Evolutionary conservation across 2,329 filamentous ascomycete species (phyloP).

Genomic region (Aspergillus clavatus): DNA sequence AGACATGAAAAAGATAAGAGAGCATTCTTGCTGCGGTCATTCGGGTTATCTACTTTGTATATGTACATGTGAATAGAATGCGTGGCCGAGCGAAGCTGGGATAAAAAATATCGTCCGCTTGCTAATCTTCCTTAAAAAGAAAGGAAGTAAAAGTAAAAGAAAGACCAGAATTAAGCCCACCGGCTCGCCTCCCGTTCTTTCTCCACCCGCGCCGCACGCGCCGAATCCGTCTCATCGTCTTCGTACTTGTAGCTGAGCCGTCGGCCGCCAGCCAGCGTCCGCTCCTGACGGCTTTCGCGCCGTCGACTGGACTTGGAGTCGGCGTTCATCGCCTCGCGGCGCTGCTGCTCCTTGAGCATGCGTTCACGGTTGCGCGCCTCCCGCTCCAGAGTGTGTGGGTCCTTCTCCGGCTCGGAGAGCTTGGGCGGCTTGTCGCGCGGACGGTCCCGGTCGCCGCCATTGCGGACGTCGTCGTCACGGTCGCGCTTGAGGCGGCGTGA

Average conservation of each 20-base stretch:
- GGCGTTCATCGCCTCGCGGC: constrained; percentile 48
- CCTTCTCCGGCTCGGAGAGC: constrained; percentile 45
- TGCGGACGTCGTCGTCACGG: constrained; percentile 23
- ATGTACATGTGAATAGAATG: neutral
- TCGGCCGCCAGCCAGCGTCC: constrained; percentile 29
- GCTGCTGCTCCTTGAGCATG: constrained; percentile 62
- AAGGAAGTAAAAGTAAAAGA: too few species aligned
- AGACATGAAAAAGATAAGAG: too few species aligned
- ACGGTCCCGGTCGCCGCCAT: too few species aligned
- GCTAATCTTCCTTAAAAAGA: too few species aligned
- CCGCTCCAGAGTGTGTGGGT: constrained; percentile 70
- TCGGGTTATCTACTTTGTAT: neutral
- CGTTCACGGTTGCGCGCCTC: constrained; percentile 61
- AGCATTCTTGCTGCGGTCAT: too few species aligned
- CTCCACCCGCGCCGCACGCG: constrained; percentile 34
- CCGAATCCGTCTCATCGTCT: constrained; percentile 39
- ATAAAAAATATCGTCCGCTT: neutral
- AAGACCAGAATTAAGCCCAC: constrained; percentile 24
- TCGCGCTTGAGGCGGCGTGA: constrained; percentile 34
- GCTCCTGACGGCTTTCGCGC: constrained; percentile 32
- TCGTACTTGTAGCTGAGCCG: constrained; percentile 48
- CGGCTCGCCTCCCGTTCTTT: constrained; percentile 36
- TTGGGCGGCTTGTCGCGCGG: constrained; percentile 15
- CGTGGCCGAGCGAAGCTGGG: neutral
- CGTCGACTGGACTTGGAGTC: constrained; percentile 31